phyloP scores from a whole-genome alignment of 2,329 filamentous ascomycete genomes.

The Biscogniauxia mediterranea region DNA sequence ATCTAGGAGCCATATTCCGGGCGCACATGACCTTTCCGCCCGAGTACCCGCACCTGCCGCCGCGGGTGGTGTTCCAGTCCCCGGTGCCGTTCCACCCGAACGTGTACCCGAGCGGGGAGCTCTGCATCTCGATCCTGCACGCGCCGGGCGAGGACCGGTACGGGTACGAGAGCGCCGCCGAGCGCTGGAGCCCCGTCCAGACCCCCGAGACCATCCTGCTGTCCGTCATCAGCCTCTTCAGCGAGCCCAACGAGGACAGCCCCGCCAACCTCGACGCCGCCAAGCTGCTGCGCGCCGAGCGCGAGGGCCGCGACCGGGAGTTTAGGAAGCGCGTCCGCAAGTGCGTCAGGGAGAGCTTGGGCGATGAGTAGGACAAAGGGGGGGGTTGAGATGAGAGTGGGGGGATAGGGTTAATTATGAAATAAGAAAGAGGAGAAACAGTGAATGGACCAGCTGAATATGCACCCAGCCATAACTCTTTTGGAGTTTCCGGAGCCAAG shows the following conservation, averaged over 20 bases:
- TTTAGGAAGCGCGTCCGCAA: constrained; percentile 77
- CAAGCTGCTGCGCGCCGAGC: constrained; percentile 79
- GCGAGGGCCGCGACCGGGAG: constrained; percentile 58
- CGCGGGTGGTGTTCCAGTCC: constrained; percentile 80
- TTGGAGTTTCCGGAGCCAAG: no score
- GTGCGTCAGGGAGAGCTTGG: constrained; percentile 78
- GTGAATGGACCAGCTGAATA: no score
- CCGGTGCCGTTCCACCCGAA: constrained; percentile 92
- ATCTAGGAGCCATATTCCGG: constrained; percentile 83
- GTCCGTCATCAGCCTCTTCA: constrained; percentile 87
- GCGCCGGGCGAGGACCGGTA: constrained; percentile 91
- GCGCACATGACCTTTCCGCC: constrained; percentile 79
- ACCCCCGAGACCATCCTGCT: constrained; percentile 92
- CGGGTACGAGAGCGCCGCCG: constrained; percentile 85
- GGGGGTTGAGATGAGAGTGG: not conserved
- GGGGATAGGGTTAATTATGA: no score
- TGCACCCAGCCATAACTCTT: no score
- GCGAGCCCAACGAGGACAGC: constrained; percentile 91
- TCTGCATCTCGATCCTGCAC: constrained; percentile 97
- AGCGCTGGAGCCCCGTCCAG: constrained; percentile 94
- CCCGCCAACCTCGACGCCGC: constrained; percentile 95
- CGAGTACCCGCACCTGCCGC: constrained; percentile 84
- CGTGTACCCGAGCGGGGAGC: constrained; percentile 80
- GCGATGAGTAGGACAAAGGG: constrained; percentile 55
- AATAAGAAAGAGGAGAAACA: no score